Evolutionary conservation across 352 stramenopile species (phyloP), one percentile per base, ranked within the genome.

Genomic region (Pythium utonaiense): DNA sequence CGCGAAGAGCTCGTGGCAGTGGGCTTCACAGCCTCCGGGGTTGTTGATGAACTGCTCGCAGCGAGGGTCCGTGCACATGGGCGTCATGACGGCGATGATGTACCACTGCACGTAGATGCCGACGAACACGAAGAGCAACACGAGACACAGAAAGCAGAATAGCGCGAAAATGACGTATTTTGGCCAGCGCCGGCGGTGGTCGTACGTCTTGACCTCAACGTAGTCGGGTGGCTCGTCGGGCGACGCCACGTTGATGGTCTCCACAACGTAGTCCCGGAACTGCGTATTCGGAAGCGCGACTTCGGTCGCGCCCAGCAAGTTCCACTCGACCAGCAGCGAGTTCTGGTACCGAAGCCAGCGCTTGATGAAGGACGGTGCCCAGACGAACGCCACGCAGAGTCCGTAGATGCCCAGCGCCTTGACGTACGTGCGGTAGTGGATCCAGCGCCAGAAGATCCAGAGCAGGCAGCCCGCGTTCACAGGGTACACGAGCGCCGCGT

Each of bases 81-180:
- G 77, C 27, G 77, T 87, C 77, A 87, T 87, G 27, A 87, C 75
- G 19, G 77, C 77, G 47, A 87, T 71, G 57, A 87, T 84, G 64
- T 87, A 87, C 77, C 77, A 87, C 60, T 87, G 77, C 34, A 80
- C 74, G 64, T 87, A 87, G 28, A 80, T 41, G 50, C 73, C 73
- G 33, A 87, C 75, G 44, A 87, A 77, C 8, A 78, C 48, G 59
- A 85, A 84, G 38, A 85, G 60, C 41, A 87, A 47, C 57, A 83
- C 53, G 38, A 82, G 72, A 31, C 73, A 82, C 6, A 78, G 25
- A 22, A 76, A 55, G 55, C 73, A 84, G 60, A 87, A 83, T 42
- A 81, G 40, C 16, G 31, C 54, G 57, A 83, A 85, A 51, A 77
- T 72, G 12, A 64, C 66, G 62, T 83, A 87, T 60, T 87, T 85